Evolutionary conservation across 2,329 filamentous ascomycete genomes (phyloP), one percentile per base, ranked within the genome.

Genomic region (Fusarium stilboides): DNA sequence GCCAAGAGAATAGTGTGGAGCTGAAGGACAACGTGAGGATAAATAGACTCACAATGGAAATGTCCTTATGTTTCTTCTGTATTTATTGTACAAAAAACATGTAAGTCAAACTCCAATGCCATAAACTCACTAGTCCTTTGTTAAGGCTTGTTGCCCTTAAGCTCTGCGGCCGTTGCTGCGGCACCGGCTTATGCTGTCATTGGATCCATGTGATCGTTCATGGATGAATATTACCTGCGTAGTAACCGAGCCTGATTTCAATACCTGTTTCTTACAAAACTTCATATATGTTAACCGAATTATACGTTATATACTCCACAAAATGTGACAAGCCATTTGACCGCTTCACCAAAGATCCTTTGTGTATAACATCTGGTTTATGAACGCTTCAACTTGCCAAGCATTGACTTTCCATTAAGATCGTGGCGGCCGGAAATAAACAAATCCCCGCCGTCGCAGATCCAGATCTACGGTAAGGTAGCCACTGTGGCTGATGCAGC

Each of bases 401-500:
- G 64, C 64, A 68, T 68, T 55, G 57, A 64, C 63, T 68, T 68
- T 59, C n/a, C 9, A 12, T 24, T 12, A 19, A 51, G 44, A 70
- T 68, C 39, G 57, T 69, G 60, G 65, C 60, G 51, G 40, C 22
- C 57, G 44, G 57, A 45, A 69, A 59, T 56, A 70, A 70, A 44
- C 36, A 13, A 43, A 67, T 52, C 49, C 28, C 67, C 68, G 47
- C 47, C 24, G 47, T 46, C 28, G 63, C 58, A 50, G 63, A 68
- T 68, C 63, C 57, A 26, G 63, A 68, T 70, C 66, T 44, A n/a
- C 42, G 47, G 36, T 39, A 37, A 51, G 55, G 34, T 45, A 52
- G 65, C 61, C 65, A 69, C 61, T 69, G 65, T 69, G 65, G 65
- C 65, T 69, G 51, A 51, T 46, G 19, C 28, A 31, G 28, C 28